Evolutionary conservation across 257 asterid species (phyloP), one percentile per base, ranked within the genome.

Genomic region (Gentiana dahurica): DNA sequence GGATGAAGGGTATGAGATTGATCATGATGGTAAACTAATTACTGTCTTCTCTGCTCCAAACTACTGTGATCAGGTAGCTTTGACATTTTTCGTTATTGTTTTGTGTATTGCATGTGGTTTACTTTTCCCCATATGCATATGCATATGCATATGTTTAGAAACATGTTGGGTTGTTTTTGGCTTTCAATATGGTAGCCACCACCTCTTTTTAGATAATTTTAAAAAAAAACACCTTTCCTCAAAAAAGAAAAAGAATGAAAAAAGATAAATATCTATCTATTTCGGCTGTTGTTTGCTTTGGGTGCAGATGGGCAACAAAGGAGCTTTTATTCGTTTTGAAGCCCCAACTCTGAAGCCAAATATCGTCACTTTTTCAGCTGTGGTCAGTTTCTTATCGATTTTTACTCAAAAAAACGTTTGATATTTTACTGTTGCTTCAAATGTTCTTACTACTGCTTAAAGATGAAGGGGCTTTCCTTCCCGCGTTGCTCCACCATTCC

Each of bases 11-110:
- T 92, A 83, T 13, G 99, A 92, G 80, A 77, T 89, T 67, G 95
- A 89, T 66, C 99, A 92, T 68, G 97, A 88, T 48, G 99, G 99
- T 39, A 92, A 92, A 84, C 89, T 92, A 37, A 89, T 92, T 49
- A 92, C 97, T 2, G 99, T 92, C 10, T 92, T 92, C 73, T 92
- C 99, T 36, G 97, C 99, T 61, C 99, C 99, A 54, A 92, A 92
- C 76, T 92, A 89, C 69, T 89, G 97, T 68, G 99, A 92, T 68
- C 97, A 92, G 97, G 99, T 92, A 78, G 70, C 50, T 13, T 69
- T 7, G 9, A 3, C 9, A 41, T 41, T 41, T 41, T 24, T 24
- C 24, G 24, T 24, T 24, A 24, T 24, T 24, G 24, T 24, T 24
- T 24, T 24, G 24, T 24, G 24, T 24, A 0, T 24, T 24, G 24